Percentiles rank a stretch among this genome's conserved stretches.
These are phyloP conservation scores for Yarrowia sp. DNA, from an alignment of 805 yeast species.

Conservation along the genomic window DNA sequence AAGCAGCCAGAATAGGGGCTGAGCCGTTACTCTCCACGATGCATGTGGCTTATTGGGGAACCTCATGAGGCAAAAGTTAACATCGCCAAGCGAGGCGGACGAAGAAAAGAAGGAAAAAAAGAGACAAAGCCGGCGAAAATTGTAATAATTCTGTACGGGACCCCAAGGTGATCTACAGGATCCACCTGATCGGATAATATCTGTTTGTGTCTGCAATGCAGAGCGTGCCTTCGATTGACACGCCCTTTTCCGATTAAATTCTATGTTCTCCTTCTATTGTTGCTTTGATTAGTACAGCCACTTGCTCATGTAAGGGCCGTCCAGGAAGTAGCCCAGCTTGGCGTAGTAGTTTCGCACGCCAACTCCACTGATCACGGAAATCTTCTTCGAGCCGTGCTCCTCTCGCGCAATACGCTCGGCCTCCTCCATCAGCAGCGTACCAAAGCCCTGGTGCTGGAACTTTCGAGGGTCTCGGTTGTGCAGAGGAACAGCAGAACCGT, in stretches of 20 bases:
- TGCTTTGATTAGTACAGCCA: constrained; percentile 31
- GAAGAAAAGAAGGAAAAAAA: neutral
- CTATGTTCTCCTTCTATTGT: neutral
- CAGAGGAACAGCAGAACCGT: constrained; percentile 94
- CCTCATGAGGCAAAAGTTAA: neutral
- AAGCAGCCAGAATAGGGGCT: neutral
- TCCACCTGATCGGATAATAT: neutral
- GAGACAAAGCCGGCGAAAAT: too few species aligned
- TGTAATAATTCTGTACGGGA: too few species aligned
- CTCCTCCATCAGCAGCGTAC: constrained; percentile 96
- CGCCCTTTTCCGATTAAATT: neutral
- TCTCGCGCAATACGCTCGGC: constrained; percentile 94
- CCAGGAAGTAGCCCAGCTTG: constrained; percentile 83
- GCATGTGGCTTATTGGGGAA: neutral
- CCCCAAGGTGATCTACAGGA: neutral
- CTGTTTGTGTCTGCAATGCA: neutral
- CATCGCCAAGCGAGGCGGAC: neutral
- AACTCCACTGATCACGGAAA: constrained; percentile 93
- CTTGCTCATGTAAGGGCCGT: constrained; percentile 98
- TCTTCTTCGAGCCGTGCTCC: constrained; percentile 89
- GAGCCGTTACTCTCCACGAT: neutral
- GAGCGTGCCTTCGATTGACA: neutral
- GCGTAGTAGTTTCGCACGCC: constrained; percentile 97
- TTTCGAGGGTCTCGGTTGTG: constrained; percentile 96
- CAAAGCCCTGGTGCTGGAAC: constrained; percentile 98